Conservation (phyloP, 2,329 filamentous ascomycete species). For the Drechslerella dactyloides region DNA sequence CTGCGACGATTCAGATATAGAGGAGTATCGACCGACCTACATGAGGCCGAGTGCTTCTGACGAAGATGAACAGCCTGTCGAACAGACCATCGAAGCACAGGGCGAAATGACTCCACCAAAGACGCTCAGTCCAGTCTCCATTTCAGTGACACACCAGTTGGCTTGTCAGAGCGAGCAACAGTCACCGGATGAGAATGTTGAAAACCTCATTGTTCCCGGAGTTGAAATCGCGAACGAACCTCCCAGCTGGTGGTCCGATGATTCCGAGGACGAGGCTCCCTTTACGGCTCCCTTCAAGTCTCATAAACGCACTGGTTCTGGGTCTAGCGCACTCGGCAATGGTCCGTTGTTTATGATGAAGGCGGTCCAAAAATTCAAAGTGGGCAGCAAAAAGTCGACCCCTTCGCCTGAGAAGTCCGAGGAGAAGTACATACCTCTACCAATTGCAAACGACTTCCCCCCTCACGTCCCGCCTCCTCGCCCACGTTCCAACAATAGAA, state of each 20-base stretch:
- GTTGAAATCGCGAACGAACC: constrained; percentile 18
- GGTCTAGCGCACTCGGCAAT: constrained; percentile 38
- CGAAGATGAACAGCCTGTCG: constrained; percentile 20
- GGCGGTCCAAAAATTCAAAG: constrained; percentile 35
- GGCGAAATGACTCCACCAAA: too few relatives aligned
- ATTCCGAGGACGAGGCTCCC: constrained; percentile 23
- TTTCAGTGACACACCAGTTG: too few relatives aligned
- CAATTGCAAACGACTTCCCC: not conserved
- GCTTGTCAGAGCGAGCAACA: too few relatives aligned
- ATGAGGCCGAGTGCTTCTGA: constrained; percentile 10
- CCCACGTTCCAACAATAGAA: constrained; percentile 14
- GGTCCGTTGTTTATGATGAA: constrained; percentile 45
- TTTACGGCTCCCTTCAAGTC: not conserved
- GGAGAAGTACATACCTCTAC: not conserved
- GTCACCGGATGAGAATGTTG: not conserved
- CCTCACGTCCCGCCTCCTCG: constrained; percentile 1
- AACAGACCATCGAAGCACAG: not conserved
- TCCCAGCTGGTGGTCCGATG: constrained; percentile 39
- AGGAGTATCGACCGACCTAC: not conserved
- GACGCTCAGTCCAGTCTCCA: too few relatives aligned
- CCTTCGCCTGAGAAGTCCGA: not conserved
- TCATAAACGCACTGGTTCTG: constrained; percentile 42
- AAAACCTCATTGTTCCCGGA: not conserved
- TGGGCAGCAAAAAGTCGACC: constrained; percentile 31
- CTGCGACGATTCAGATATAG: constrained; percentile 12